Percentiles rank a stretch among this genome's conserved stretches.
Evolutionary conservation across 768 basidiomycete genomes (phyloP).

Genomic region (Pluteus cervinus): DNA sequence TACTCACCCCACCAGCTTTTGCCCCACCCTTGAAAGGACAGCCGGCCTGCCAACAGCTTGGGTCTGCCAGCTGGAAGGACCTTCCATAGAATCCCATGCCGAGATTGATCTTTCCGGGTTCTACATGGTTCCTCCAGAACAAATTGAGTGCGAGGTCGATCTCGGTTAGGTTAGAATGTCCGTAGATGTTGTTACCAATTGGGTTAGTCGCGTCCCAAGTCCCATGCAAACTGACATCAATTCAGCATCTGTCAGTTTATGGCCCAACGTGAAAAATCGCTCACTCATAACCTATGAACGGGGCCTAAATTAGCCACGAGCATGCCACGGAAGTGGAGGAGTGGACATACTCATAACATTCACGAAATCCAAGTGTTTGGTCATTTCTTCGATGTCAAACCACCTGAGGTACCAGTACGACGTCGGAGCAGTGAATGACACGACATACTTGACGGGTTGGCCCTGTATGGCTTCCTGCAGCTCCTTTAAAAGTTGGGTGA

Average conservation of each 20-base stretch:
- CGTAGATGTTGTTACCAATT: not conserved
- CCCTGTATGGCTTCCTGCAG: constrained; percentile 15
- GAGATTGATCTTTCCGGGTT: constrained; percentile 17
- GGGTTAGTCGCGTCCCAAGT: constrained; percentile 17
- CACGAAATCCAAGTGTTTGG: constrained; percentile 16
- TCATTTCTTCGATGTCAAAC: constrained; percentile 18
- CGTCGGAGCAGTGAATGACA: constrained; percentile 20
- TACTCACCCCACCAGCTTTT: constrained; percentile 8
- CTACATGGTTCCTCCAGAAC: constrained; percentile 14
- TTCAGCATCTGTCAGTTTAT: no score
- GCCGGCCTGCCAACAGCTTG: constrained; percentile 12
- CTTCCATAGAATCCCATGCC: constrained; percentile 21
- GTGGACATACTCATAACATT: constrained; percentile 15
- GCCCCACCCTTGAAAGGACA: constrained; percentile 14
- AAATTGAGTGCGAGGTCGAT: constrained; percentile 18
- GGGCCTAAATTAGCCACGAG: no score
- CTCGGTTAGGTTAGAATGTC: constrained; percentile 15
- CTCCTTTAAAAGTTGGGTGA: constrained; percentile 14
- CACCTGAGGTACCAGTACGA: constrained; percentile 24
- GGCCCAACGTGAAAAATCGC: no score
- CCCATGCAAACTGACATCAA: no score
- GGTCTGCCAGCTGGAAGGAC: constrained; percentile 16
- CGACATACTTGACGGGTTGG: constrained; percentile 14
- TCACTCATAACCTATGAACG: no score
- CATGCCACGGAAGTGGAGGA: no score